Percentiles rank a stretch among this genome's conserved stretches.
Conservation (phyloP, 2,329 filamentous ascomycete species). For the Hypoxylon sp. region DNA sequence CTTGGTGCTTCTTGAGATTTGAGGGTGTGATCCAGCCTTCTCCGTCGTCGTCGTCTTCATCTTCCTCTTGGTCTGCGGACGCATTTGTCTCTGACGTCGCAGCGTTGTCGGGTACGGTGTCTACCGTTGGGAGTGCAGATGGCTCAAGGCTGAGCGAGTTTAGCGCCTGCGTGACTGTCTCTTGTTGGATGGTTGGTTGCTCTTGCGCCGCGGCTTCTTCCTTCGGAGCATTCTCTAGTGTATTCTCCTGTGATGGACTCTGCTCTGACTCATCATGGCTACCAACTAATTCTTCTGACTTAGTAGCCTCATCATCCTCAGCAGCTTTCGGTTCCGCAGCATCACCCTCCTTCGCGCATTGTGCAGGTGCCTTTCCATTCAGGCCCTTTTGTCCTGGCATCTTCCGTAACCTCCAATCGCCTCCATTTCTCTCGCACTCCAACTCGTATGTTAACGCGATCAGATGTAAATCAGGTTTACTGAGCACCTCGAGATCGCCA, state of each 20-base stretch:
- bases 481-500: slow-evolving; percentile 89
- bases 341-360: slow-evolving; percentile 56
- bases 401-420: slow-evolving; percentile 85
- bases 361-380: slow-evolving; percentile 75
- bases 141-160: slow-evolving; percentile 47
- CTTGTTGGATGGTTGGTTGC: slow-evolving; percentile 41
- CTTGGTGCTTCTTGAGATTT: slow-evolving; percentile 88
- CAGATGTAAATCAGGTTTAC: slow-evolving; percentile 88
- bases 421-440: slow-evolving; percentile 91
- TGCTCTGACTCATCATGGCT: slow-evolving; percentile 35
- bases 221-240: slow-evolving; percentile 7
- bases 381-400: slow-evolving; percentile 82
- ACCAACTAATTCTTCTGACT: slow-evolving; percentile 13
- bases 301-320: slow-evolving; percentile 29
- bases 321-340: slow-evolving; percentile 37
- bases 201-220: slow-evolving; percentile 21
- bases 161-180: slow-evolving; percentile 45
- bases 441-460: slow-evolving; percentile 93
- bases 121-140: slow-evolving; percentile 36
- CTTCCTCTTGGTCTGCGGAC: slow-evolving; percentile 42
- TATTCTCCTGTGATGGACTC: slow-evolving; percentile 1
- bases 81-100: slow-evolving; percentile 23
- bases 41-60: slow-evolving; percentile 63
- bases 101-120: slow-evolving; percentile 33
- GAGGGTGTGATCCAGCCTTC: slow-evolving; percentile 95